Evolutionary conservation across 75 land plant species (phyloP), one percentile per base, ranked within the genome.

Genomic region (Selaginella tamariscina): DNA sequence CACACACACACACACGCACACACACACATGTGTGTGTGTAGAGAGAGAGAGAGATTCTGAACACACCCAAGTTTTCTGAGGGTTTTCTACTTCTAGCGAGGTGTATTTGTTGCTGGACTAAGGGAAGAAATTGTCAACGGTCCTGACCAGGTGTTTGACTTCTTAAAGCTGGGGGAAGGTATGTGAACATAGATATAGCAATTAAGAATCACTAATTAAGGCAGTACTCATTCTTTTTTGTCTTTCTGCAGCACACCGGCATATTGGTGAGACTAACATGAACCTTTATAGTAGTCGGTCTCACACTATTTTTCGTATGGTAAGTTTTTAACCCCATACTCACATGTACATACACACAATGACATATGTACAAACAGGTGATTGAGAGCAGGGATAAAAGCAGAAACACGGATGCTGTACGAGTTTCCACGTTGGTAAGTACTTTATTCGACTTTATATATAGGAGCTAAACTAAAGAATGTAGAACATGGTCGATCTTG

Each of bases 231-330:
- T n/a, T 2, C 11, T 59, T 27, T 5, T 23, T 23, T 2, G 21
- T 59, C 9, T 5, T 59, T 8, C 21, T 23, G 26, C 62, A 59
- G 62, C 62, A 23, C 62, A 59, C 23, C 62, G 62, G 5, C 62
- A 59, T 59, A 8, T 59, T 59, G 62, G 62, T 27, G 62, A 59
- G 62, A 59, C 62, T 2, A 59, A 59, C 26, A 59, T 59, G 62
- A 59, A 59, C 62, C 8, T 5, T 23, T 27, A 59, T n/a, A 59
- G 62, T 27, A 59, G 62, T 27, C 21, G 62, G 21, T 59, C 62
- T 23, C 62, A 59, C 23, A 8, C 62, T 23, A 59, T 59, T 9
- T 59, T 59, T 59, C 21, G 62, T 9, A 59, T 59, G 62, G 62
- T 59, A 59, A 9, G 62, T 27, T 2, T 23, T n/a, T n/a, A n/a